Base-by-base conservation (phyloP, 768 basidiomycete species). In the Suillus weaverae region DNA sequence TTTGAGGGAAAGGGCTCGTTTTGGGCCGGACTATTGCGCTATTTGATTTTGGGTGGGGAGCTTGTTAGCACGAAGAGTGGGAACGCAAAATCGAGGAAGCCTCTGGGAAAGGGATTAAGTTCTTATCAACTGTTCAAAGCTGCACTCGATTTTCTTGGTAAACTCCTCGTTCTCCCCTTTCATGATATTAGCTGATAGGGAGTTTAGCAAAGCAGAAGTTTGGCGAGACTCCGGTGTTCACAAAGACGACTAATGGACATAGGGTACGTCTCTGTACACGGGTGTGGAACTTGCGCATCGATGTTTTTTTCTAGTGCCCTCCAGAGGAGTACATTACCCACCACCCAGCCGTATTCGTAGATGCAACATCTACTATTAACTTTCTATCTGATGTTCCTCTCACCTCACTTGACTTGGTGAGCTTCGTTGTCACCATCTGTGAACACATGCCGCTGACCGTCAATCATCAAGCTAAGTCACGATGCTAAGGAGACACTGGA, bases 101-200 rank as follows among this genome's bases (percentile, higher is more conserved):
- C 88, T 0, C 72, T 96, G 3, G 96, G 94, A 6, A 86, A 84
- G 63, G 92, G 94, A 2, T 73, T 98, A 69, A 95, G 93, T 66
- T 92, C 92, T 26, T 97, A 97, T 77, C 95, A 96, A 72, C 81
- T 97, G 35, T 90, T 98, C 75, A 86, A 90, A 69, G 94, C 91
- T 39, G 89, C 87, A 1, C 77, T 97, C 68, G 92, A 95, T 73
- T 89, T 95, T 71, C 73, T 98, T 30, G 85, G 95, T 95, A 71
- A 67, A 89, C 35, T 30, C 18, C 16, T 63, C 43, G 35, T 32
- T 55, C 51, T 33, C 54, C 4, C 14, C 26, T 55, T 32, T 44
- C n/a, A 36, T 62, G 39, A 59, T 18, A 43, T 30, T 13, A 20
- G 38, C 61, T 74, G 13, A 76, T 66, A 46, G 61, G 13, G 41